phyloP scores from a whole-genome alignment of 1,139 yeast species.

The Suhomyces coccinellae region DNA sequence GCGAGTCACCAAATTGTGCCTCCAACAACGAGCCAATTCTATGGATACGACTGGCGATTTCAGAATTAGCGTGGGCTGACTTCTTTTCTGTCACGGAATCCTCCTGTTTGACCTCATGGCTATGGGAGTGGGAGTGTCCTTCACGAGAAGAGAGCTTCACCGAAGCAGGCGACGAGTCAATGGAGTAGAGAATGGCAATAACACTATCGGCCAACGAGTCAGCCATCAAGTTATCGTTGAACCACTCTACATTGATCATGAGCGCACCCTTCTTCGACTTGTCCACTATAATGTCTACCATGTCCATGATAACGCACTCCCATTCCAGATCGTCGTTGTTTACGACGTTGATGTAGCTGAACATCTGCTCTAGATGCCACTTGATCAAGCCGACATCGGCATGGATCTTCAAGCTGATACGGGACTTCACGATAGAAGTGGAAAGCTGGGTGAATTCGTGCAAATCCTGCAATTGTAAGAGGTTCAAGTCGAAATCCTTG shows the following conservation, averaged over 20 bases:
- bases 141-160: slow-evolving; percentile 74
- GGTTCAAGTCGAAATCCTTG: slow-evolving; percentile 82
- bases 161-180: slow-evolving; percentile 93
- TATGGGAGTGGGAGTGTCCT: slow-evolving; percentile 38
- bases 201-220: slow-evolving; percentile 95
- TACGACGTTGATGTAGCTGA: slow-evolving; percentile 75
- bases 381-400: slow-evolving; percentile 78
- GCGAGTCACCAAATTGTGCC: slow-evolving; percentile 88
- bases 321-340: slow-evolving; percentile 59
- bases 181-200: slow-evolving; percentile 83
- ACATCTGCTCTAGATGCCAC: slow-evolving; percentile 95
- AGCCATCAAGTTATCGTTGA: slow-evolving; percentile 75
- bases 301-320: slow-evolving; percentile 51
- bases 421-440: slow-evolving; percentile 80
- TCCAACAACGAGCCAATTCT: slow-evolving; percentile 63
- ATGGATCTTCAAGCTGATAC: slow-evolving; percentile 73
- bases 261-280: slow-evolving; percentile 34
- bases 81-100: slow-evolving; percentile 20
- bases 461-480: slow-evolving; percentile 80
- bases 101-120: slow-evolving; percentile 14
- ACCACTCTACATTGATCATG: slow-evolving; percentile 78
- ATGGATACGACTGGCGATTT: slow-evolving; percentile 54
- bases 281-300: slow-evolving; percentile 50
- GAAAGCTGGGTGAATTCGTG: slow-evolving; percentile 87
- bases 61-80: slow-evolving; percentile 35